These are phyloP conservation scores for Sarocladiaceae sp. DNA, from an alignment of 2,329 filamentous ascomycete genomes.

Conservation along the genomic window DNA sequence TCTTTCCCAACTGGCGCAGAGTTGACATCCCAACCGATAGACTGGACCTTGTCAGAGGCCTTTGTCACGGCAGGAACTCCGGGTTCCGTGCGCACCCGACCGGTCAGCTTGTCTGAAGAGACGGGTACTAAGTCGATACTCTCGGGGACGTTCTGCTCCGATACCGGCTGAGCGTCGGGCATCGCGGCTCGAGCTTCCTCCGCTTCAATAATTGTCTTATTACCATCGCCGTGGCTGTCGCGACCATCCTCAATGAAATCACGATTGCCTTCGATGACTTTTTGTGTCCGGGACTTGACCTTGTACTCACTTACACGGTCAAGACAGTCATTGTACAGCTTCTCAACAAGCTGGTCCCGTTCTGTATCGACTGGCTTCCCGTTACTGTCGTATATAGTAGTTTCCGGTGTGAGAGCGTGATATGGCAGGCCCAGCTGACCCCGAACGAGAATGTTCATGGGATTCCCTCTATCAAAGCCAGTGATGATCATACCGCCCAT, in stretches of 20 bases:
- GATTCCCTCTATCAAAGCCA: constrained; percentile 92
- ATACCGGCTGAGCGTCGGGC: constrained; percentile 45
- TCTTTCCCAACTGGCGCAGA: constrained; percentile 54
- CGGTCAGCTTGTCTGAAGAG: constrained; percentile 63
- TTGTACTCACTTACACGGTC: constrained; percentile 89
- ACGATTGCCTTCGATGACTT: constrained; percentile 75
- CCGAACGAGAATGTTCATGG: constrained; percentile 82
- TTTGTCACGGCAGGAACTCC: constrained; percentile 63
- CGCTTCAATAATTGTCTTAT: constrained; percentile 61
- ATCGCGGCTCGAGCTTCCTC: constrained; percentile 64
- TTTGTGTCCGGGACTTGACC: constrained; percentile 62
- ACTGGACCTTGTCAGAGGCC: constrained; percentile 68
- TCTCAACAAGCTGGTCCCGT: constrained; percentile 79
- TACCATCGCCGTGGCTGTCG: constrained; percentile 65
- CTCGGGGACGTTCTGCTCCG: constrained; percentile 46
- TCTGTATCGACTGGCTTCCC: constrained; percentile 70
- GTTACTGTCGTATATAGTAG: constrained; percentile 83
- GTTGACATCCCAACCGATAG: constrained; percentile 77
- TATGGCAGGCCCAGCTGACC: constrained; percentile 85
- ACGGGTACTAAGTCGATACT: constrained; percentile 55
- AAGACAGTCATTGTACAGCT: constrained; percentile 88
- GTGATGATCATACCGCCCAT: constrained; percentile 99
- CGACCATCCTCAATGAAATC: constrained; percentile 76
- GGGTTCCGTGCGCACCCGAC: constrained; percentile 64
- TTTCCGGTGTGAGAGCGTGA: constrained; percentile 70